A percentile compares a stretch with the other conserved stretches of the same genome.
Evolutionary conservation across 2,329 filamentous ascomycete species (phyloP).

Genomic region (Fusarium armeniacum): DNA sequence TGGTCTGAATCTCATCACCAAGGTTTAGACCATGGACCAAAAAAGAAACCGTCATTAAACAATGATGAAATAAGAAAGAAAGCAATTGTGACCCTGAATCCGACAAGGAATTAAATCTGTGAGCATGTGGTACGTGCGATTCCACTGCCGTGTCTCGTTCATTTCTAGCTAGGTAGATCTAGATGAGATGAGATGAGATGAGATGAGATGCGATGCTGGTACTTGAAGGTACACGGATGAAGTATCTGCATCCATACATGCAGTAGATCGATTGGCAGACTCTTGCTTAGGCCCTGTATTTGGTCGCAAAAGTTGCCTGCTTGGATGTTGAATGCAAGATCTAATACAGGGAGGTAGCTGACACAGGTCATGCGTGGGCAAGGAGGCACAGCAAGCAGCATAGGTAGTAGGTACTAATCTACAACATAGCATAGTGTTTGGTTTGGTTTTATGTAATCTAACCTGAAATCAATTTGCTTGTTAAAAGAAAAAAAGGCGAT

Average conservation of each 20-base stretch:
- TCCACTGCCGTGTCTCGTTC: conserved; percentile 13
- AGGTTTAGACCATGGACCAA: conserved; percentile 1
- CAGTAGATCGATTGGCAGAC: not conserved
- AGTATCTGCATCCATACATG: conserved; percentile 4
- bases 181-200: too few species aligned
- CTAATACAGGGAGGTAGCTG: not conserved
- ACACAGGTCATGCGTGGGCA: not conserved
- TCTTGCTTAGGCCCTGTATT: not conserved
- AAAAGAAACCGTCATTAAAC: conserved; percentile 11
- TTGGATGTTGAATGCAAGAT: not conserved
- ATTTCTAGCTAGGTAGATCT: not conserved
- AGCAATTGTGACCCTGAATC: conserved; percentile 22
- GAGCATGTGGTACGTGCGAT: conserved; percentile 34
- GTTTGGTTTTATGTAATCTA: not conserved
- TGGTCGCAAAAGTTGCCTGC: not conserved
- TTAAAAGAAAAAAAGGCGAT: not conserved
- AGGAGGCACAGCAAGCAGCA: conserved; percentile 23
- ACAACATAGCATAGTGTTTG: not conserved
- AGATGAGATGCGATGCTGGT: conserved; percentile 13
- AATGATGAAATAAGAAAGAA: conserved; percentile 12
- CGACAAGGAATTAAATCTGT: not conserved
- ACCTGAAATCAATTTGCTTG: conserved; percentile 1
- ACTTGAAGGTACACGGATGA: conserved; percentile 20
- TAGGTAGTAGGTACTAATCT: not conserved
- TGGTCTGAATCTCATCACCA: not conserved